Evolutionary conservation across 1,284 basidiomycete species (phyloP), one percentile per base, ranked within the genome.

Genomic region (Athelia psychrophila): DNA sequence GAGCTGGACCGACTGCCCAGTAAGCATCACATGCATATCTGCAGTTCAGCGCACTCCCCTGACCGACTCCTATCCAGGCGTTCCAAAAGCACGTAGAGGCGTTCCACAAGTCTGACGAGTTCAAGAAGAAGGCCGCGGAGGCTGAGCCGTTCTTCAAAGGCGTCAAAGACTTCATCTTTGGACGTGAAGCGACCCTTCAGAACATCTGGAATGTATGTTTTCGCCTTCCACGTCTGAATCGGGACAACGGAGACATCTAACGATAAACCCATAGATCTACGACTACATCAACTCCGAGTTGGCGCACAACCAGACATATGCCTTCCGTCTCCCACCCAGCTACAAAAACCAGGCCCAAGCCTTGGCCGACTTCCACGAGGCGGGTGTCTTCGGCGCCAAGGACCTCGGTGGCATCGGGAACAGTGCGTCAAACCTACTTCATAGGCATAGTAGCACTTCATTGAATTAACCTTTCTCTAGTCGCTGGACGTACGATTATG

Each of bases 1-100:
- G 68, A 84, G 85, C 54, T 95, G 88, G 88, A 92, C 89, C 15
- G 76, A 82, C 61, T 93, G 91, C 71, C 86, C 85, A 3, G 87
- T 88, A 68, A 33, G 79, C n/a, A 69, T n/a, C n/a, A n/a, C n/a
- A n/a, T n/a, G n/a, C n/a, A n/a, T n/a, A n/a, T n/a, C n/a, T n/a
- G n/a, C n/a, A n/a, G n/a, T n/a, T n/a, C 27, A 47, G 42, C 15
- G 33, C 40, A 30, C 20, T 32, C n/a, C 13, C 33, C n/a, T n/a
- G n/a, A n/a, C n/a, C n/a, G n/a, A n/a, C n/a, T n/a, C n/a, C n/a
- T n/a, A 40, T 42, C 18, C 44, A 86, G 84, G 74, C 75, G 18
- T 89, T 89, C 65, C 70, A 83, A 58, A 77, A 78, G 56, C 88
- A 88, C 67, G 72, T 83, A 54, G 68, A 74, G 54, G 64, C 72